Base-by-base conservation (phyloP, 2,329 filamentous ascomycete species). In the Diaporthe sp. region DNA sequence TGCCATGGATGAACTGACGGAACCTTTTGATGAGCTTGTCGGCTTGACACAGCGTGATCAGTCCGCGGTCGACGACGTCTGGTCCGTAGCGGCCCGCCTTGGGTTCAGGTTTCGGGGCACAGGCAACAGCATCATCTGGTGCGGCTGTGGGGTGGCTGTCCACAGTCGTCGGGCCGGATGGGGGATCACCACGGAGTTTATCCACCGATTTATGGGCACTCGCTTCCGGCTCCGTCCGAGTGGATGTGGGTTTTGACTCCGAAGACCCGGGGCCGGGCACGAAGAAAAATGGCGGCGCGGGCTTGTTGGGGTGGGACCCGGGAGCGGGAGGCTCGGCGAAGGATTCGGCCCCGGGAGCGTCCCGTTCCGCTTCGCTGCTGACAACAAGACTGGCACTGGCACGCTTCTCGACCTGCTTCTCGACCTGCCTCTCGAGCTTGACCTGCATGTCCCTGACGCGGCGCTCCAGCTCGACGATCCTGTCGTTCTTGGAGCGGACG, bases 381-480 rank as follows among this genome's bases (percentile, higher is more conserved):
- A 4, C 12, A 13, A n/a, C 3, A 34, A 34, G 34, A 42, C 42
- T 39, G 55, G 25, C 65, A 28, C 31, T 19, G 46, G 42, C 46
- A 5, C 65, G 42, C 25, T 22, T 69, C 34, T 69, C 62, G 67
- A 61, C 22, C 42, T 65, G 57, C 28, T 69, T 72, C 25, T 61
- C 68, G 31, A 72, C 75, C 42, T 76, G 62, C 25, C 39, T 74
- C 58, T 75, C 72, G 42, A 76, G 68, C 44, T 57, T 57, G 65
- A 76, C 42, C 75, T 76, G 75, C 75, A 76, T 76, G 68, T 76
- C 75, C 59, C 67, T 55, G 51, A 76, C 75, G 13, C 75, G 67
- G 17, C 73, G 67, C 73, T 76, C 75, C 44, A 76, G 67, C 73
- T 76, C 75, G 31, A 69, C 75, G 59, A 76, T 76, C 34, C 75